phyloP scores from a whole-genome alignment of 2,329 filamentous ascomycete species.

The Hymenoscyphus salicellus region DNA sequence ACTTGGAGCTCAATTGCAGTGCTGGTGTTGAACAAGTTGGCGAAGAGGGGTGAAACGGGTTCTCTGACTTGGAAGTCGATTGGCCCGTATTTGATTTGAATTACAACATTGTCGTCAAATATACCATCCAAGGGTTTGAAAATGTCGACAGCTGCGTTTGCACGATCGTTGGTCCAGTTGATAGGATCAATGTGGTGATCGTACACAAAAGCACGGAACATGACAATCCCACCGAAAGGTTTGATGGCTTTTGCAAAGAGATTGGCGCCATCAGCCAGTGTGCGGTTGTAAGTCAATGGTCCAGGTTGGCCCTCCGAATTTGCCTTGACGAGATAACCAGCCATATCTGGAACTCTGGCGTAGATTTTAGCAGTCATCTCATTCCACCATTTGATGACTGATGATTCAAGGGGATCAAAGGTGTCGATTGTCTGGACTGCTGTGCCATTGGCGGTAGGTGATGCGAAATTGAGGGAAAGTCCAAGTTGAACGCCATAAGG shows the following conservation, averaged over 20 bases:
- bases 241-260: constrained; percentile 60
- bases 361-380: not conserved
- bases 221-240: constrained; percentile 59
- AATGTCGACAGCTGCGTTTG: constrained; percentile 66
- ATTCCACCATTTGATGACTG: not conserved
- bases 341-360: constrained; percentile 25
- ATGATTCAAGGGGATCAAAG: constrained; percentile 57
- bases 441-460: constrained; percentile 45
- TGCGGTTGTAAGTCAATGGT: constrained; percentile 66
- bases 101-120: constrained; percentile 67
- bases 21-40: not conserved
- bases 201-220: constrained; percentile 73
- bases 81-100: constrained; percentile 66
- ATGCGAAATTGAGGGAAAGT: constrained; percentile 66
- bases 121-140: constrained; percentile 62
- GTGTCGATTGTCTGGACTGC: constrained; percentile 54
- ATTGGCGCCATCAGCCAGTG: constrained; percentile 65
- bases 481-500: constrained; percentile 66
- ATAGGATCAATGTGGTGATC: constrained; percentile 52
- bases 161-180: constrained; percentile 65
- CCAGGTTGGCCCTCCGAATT: constrained; percentile 71
- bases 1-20: not conserved
- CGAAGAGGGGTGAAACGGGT: not conserved
- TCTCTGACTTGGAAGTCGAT: not conserved
- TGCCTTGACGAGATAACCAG: constrained; percentile 68